Evolutionary conservation across 805 yeast species (phyloP).

Genomic region (Candida pseudoglaebosa): DNA sequence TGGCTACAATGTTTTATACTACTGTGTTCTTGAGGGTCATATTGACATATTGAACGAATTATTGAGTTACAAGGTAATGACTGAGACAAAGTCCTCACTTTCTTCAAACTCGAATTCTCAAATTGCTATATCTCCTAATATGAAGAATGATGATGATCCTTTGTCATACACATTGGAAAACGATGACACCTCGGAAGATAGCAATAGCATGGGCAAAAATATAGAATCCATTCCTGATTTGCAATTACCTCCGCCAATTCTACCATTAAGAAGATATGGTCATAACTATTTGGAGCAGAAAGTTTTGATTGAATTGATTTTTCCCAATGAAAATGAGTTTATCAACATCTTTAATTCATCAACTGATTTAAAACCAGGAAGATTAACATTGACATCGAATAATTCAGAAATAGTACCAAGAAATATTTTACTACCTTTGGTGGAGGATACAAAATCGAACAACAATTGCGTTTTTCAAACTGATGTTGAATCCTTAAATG

Average conservation of each 20-base stretch:
- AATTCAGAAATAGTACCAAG: constrained; percentile 83
- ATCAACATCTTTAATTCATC: constrained; percentile 43
- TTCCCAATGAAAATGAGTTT: constrained; percentile 48
- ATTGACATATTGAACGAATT: constrained; percentile 73
- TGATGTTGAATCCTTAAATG: constrained; percentile 57
- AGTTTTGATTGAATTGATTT: constrained; percentile 73
- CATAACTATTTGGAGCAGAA: constrained; percentile 92
- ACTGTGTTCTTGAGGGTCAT: constrained; percentile 94
- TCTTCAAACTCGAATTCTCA: background rate
- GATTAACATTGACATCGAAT: constrained; percentile 76
- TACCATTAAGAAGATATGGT: constrained; percentile 91
- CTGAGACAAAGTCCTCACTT: constrained; percentile 6
- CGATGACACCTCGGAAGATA: constrained; percentile 36
- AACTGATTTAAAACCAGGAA: constrained; percentile 58
- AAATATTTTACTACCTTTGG: constrained; percentile 73
- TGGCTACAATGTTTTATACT: constrained; percentile 74
- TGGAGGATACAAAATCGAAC: constrained; percentile 50
- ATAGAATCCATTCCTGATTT: constrained; percentile 84
- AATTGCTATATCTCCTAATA: constrained; percentile 1
- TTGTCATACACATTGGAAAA: constrained; percentile 25
- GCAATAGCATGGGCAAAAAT: constrained; percentile 27
- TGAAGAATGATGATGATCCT: constrained; percentile 1
- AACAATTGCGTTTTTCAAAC: constrained; percentile 75
- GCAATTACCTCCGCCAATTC: constrained; percentile 91
- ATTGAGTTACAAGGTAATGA: constrained; percentile 34